Evolutionary conservation across 768 basidiomycete species (phyloP).

Genomic region (Cystobasidiopsis lactophilus): DNA sequence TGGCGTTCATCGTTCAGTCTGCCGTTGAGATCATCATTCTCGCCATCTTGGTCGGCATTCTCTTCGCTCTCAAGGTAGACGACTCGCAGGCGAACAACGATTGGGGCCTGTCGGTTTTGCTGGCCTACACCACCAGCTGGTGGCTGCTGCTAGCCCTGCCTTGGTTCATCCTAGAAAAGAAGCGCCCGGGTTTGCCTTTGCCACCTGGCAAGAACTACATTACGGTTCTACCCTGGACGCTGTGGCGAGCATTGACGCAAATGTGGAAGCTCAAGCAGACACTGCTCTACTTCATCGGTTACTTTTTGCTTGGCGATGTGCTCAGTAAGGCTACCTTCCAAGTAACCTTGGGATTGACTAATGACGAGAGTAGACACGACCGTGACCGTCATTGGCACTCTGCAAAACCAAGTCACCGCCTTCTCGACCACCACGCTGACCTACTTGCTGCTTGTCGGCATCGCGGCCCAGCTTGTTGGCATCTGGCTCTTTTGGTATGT

Average conservation of each 20-base stretch:
- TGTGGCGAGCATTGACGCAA: slow-evolving; percentile 2
- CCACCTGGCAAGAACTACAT: slow-evolving; percentile 11
- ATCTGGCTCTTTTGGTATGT: slow-evolving; percentile 1
- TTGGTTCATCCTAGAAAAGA: slow-evolving; percentile 23
- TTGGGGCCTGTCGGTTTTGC: slow-evolving; percentile 20
- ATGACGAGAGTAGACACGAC: too few relatives aligned
- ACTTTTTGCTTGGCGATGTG: not conserved
- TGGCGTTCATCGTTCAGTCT: slow-evolving; percentile 16
- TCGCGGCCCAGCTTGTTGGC: slow-evolving; percentile 4
- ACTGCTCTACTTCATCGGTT: slow-evolving; percentile 1
- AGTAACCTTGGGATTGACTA: too few relatives aligned
- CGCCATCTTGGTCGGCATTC: slow-evolving; percentile 22
- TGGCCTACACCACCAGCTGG: slow-evolving; percentile 21
- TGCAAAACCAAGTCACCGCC: not conserved
- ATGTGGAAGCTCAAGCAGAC: slow-evolving; percentile 20
- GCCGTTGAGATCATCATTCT: slow-evolving; percentile 19
- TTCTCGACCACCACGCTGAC: not conserved
- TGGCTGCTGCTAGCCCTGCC: slow-evolving; percentile 23
- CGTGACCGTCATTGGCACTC: slow-evolving; percentile 5
- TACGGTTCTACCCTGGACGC: slow-evolving; percentile 1
- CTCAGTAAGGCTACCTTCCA: not conserved
- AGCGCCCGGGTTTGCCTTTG: slow-evolving; percentile 21
- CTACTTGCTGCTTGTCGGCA: slow-evolving; percentile 5
- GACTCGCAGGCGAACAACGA: slow-evolving; percentile 19
- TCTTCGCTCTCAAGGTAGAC: slow-evolving; percentile 13